These are phyloP conservation scores for Mucor sp. DNA, from an alignment of 371 early-diverging fungal genomes.

Conservation along the genomic window DNA sequence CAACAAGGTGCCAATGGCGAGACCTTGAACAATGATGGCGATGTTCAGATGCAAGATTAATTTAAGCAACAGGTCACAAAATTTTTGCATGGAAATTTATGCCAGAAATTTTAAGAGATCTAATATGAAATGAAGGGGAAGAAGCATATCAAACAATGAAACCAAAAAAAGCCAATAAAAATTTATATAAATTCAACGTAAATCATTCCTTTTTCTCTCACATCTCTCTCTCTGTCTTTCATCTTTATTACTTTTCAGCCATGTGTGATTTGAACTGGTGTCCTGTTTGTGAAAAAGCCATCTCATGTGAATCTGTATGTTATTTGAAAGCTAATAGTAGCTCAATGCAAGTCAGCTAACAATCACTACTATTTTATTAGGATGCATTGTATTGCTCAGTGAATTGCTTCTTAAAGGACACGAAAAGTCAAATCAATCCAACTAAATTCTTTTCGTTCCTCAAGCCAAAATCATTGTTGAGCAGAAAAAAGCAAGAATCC, in stretches of 20 bases:
- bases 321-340: background rate
- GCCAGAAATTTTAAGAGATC: constrained; percentile 1
- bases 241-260: background rate
- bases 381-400: constrained; percentile 21
- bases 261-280: constrained; percentile 47
- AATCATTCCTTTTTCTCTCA: background rate
- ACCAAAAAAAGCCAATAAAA: background rate
- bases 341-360: background rate
- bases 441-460: background rate
- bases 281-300: constrained; percentile 34
- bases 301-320: constrained; percentile 29
- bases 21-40: background rate
- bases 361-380: background rate
- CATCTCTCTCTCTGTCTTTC: background rate
- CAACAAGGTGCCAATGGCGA: background rate
- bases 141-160: background rate
- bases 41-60: constrained; percentile 17
- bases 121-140: background rate
- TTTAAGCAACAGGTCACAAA: constrained; percentile 7
- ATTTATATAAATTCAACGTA: constrained; percentile 1
- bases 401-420: constrained; percentile 13
- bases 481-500: background rate
- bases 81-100: constrained; percentile 3
- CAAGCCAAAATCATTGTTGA: background rate
- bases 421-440: background rate